Evolutionary conservation across 345 rosid species (phyloP).

Genomic region (Eucalyptus pauciflora): DNA sequence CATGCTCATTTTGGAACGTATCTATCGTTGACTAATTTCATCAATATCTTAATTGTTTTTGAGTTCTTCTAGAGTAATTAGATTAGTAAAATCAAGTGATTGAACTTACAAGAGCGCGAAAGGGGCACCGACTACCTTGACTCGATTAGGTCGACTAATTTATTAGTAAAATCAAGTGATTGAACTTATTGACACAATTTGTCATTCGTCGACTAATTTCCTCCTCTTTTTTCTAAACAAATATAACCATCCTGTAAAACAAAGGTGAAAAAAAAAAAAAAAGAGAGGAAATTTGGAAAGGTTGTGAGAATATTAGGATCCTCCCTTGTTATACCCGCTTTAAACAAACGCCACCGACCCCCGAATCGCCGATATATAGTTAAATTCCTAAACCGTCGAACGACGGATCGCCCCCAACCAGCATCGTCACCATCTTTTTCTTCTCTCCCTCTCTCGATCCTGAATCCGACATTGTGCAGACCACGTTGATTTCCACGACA

Average conservation of each 20-base stretch:
- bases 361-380: not conserved
- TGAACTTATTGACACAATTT: not conserved
- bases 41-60: not conserved
- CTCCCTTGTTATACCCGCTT: not conserved
- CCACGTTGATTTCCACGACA: not conserved
- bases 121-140: not conserved
- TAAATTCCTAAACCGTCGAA: not conserved
- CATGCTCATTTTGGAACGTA: rapidly evolving
- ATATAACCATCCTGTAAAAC: not conserved
- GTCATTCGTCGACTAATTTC: not conserved
- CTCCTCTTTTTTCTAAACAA: not conserved
- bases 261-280: not conserved
- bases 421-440: not conserved
- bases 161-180: not conserved
- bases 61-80: not conserved
- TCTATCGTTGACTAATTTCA: not conserved
- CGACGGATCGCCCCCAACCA: not conserved
- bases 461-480: not conserved
- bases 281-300: not conserved
- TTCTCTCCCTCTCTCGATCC: not conserved
- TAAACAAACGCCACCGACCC: not conserved
- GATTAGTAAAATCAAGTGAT: not conserved
- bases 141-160: not conserved
- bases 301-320: not conserved
- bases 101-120: not conserved